These are phyloP conservation scores for Carpinus viminea DNA, from an alignment of 306 rosid species.

Conservation along the genomic window DNA sequence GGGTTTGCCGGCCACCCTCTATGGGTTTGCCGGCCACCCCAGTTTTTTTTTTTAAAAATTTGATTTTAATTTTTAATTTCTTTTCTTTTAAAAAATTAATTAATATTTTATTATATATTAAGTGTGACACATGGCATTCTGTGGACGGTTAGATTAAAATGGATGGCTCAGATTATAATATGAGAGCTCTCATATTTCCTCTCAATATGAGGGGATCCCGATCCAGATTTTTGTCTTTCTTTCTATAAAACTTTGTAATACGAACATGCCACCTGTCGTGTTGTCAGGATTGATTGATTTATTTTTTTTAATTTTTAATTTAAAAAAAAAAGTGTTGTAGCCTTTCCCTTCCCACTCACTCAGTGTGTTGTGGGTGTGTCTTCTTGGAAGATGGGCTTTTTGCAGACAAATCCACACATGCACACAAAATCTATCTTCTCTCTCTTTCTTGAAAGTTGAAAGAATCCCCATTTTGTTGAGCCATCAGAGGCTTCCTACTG, in stretches of 20 bases:
- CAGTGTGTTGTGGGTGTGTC: conserved; percentile 19
- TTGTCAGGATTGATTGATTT: not conserved
- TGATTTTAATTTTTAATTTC: too few relatives aligned
- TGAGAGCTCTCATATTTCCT: too few relatives aligned
- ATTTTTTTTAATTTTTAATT: not conserved
- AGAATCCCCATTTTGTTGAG: conserved; percentile 26
- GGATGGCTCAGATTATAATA: too few relatives aligned
- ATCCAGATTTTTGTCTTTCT: too few relatives aligned
- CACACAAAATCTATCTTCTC: conserved; percentile 55
- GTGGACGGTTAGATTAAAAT: too few relatives aligned
- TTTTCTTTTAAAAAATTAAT: too few relatives aligned
- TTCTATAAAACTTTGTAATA: not conserved
- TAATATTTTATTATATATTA: too few relatives aligned
- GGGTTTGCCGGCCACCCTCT: too few relatives aligned
- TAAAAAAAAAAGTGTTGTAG: not conserved
- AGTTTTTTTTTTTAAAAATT: too few relatives aligned
- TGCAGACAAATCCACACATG: conserved; percentile 49
- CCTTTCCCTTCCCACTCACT: conserved; percentile 9
- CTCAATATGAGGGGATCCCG: too few relatives aligned
- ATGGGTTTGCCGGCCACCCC: too few relatives aligned
- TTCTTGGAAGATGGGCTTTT: conserved; percentile 56
- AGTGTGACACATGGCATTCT: too few relatives aligned
- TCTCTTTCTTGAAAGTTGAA: conserved; percentile 27
- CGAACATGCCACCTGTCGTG: not conserved
- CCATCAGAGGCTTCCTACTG: conserved; percentile 19